Conservation (phyloP, 257 asterid species). For the Primulina huaijiensis region DNA sequence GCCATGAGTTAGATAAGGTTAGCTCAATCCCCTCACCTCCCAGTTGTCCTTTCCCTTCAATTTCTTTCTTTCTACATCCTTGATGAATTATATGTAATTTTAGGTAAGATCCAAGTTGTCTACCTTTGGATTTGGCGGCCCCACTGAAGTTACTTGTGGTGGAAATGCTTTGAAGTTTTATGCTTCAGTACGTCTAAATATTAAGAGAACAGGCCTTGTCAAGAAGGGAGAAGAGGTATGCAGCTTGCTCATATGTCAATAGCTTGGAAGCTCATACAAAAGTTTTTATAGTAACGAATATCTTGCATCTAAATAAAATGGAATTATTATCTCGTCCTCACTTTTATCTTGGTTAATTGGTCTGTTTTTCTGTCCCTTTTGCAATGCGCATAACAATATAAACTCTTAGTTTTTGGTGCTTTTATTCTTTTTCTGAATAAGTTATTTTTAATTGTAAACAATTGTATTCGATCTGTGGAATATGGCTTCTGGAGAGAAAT, state of each 20-base stretch:
- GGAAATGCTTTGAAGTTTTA: constrained; percentile 97
- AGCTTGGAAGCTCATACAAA: constrained; percentile 8
- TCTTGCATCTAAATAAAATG: constrained; percentile 6
- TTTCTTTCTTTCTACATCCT: constrained; percentile 12
- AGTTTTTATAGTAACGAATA: constrained; percentile 6
- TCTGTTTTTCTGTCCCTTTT: neutral
- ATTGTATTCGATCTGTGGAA: neutral
- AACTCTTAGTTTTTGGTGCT: neutral
- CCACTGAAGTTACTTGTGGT: constrained; percentile 95
- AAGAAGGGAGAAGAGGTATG: constrained; percentile 90
- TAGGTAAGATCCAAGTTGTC: constrained; percentile 83
- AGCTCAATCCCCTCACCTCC: neutral
- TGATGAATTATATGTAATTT: constrained; percentile 22
- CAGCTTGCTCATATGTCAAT: constrained; percentile 18
- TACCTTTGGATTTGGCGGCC: constrained; percentile 85
- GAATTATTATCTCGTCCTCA: neutral
- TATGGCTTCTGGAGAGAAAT: neutral
- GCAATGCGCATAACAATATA: neutral
- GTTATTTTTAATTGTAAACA: neutral
- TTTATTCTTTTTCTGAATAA: neutral
- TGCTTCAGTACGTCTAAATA: constrained; percentile 90
- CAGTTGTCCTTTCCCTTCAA: neutral
- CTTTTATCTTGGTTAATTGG: constrained; percentile 6
- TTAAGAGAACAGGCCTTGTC: constrained; percentile 78
- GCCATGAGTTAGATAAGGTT: neutral